Evolutionary conservation across 495 filamentous ascomycete genomes (phyloP), one percentile per base, ranked within the genome.

Genomic region (Aspergillus baeticus): DNA sequence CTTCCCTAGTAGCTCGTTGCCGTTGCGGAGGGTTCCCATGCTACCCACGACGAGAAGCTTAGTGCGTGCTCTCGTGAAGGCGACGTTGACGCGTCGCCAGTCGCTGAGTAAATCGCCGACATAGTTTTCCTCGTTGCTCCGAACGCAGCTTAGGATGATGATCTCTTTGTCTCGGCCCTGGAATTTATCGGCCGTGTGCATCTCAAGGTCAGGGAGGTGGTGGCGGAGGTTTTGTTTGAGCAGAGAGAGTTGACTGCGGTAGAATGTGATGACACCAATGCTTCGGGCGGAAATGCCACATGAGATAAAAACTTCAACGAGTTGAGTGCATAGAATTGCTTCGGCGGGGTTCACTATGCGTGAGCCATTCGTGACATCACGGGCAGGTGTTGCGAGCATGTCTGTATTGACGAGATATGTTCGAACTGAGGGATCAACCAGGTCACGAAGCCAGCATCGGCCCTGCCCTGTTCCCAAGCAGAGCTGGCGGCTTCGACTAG

Each of bases 251-350:
- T 98, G 94, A 29, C 89, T 92, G 59, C 93, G 89, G 74, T 98
- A 98, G 68, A 96, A 90, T n/a, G 94, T 96, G 67, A 98, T 96
- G 60, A 98, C 86, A n/a, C 94, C 94, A 45, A 98, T 93, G 39
- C 91, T 86, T 6, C 74, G 75, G 0, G 88, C 81, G 0, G 87
- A 77, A 14, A 96, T 81, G 26, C 94, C 94, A 7, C 81, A 80
- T 0, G 81, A 77, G 44, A 96, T 78, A 2, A 98, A 82, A 0
- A 84, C 74, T 60, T 90, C 83, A 31, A 96, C 91, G 23, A 97
- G 82, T 65, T 95, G 87, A 0, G 80, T 77, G 38, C 86, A 84
- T 33, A 98, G 77, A 5, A 77, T 79, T 0, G 87, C 89, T 71
- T 98, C 94, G 41, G 80, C 79, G 5, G 84, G 79, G 69, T 98